Percentiles rank a stretch among this genome's conserved stretches.
These are phyloP conservation scores for Lentinula novae-zelandiae DNA, from an alignment of 1,284 basidiomycete species.

Conservation along the genomic window DNA sequence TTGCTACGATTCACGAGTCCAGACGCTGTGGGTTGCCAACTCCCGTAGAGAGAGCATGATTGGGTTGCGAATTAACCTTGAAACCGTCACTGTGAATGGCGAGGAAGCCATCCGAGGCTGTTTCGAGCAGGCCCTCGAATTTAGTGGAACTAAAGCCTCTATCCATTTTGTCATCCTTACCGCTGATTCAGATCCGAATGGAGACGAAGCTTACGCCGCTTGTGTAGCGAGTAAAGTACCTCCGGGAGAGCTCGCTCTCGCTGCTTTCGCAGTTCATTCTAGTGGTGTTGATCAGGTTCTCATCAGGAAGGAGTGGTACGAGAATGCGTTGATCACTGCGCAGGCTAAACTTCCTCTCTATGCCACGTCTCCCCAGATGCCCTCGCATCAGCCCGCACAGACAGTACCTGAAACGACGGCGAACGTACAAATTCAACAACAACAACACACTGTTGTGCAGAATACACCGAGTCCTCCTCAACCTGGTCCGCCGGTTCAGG, in stretches of 20 bases:
- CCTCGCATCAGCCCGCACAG: constrained; percentile 28
- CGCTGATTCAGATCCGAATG: constrained; percentile 72
- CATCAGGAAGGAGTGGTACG: constrained; percentile 79
- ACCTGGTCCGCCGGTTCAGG: not conserved
- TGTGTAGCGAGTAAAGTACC: constrained; percentile 75
- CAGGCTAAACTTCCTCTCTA: constrained; percentile 62
- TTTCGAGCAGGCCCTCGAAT: constrained; percentile 79
- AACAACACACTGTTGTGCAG: not conserved
- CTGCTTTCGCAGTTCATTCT: constrained; percentile 79
- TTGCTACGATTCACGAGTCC: constrained; percentile 75
- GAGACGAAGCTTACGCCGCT: constrained; percentile 68
- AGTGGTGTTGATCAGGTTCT: constrained; percentile 80
- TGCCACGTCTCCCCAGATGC: constrained; percentile 26
- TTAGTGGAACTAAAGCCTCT: constrained; percentile 75
- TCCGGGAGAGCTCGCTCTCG: constrained; percentile 71
- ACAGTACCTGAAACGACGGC: constrained; percentile 8
- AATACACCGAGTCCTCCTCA: constrained; percentile 16
- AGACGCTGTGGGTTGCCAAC: constrained; percentile 81
- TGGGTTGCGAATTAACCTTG: constrained; percentile 69
- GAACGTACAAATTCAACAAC: not conserved
- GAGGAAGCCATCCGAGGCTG: constrained; percentile 59
- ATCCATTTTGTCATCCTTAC: constrained; percentile 84
- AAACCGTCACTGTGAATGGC: constrained; percentile 45
- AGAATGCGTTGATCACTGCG: constrained; percentile 52
- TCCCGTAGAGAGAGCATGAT: constrained; percentile 79